These are phyloP conservation scores for Calonectria ilicicola DNA, from an alignment of 2,329 filamentous ascomycete species.

Conservation along the genomic window DNA sequence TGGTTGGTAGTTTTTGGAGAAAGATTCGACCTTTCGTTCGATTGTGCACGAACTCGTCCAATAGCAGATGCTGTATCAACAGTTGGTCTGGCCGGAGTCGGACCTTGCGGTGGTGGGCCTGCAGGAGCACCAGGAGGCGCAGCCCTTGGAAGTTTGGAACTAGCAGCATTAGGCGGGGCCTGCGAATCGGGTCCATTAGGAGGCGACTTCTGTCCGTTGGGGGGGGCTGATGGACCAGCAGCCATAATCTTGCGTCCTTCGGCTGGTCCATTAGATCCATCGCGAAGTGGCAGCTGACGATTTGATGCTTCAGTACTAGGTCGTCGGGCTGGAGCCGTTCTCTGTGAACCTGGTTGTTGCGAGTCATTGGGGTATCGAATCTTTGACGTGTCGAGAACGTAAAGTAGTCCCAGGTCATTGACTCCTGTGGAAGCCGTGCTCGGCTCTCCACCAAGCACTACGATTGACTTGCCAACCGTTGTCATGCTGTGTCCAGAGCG, in stretches of 20 bases:
- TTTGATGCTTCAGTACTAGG: constrained; percentile 55
- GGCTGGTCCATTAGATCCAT: constrained; percentile 63
- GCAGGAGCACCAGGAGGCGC: constrained; percentile 50
- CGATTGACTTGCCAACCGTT: constrained; percentile 89
- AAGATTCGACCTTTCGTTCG: constrained; percentile 57
- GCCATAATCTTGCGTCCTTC: constrained; percentile 63
- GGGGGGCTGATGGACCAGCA: constrained; percentile 40
- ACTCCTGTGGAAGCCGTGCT: constrained; percentile 86
- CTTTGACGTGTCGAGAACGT: constrained; percentile 93
- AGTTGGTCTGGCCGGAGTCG: constrained; percentile 61
- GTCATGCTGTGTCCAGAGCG: constrained; percentile 99
- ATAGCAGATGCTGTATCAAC: constrained; percentile 52
- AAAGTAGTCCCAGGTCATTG: constrained; percentile 88
- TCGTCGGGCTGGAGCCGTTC: constrained; percentile 54
- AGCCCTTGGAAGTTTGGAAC: constrained; percentile 52
- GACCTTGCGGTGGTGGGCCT: constrained; percentile 65
- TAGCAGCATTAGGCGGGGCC: constrained; percentile 47
- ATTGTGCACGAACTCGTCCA: constrained; percentile 61
- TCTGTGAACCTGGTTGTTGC: constrained; percentile 50
- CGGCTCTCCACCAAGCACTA: constrained; percentile 93
- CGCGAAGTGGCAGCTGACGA: constrained; percentile 58
- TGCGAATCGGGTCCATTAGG: constrained; percentile 55
- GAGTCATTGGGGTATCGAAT: constrained; percentile 93
- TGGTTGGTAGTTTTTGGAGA: constrained; percentile 53
- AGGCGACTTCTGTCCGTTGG: constrained; percentile 56